These are phyloP conservation scores for Choiromyces venosus DNA, from an alignment of 495 filamentous ascomycete species.

Conservation along the genomic window DNA sequence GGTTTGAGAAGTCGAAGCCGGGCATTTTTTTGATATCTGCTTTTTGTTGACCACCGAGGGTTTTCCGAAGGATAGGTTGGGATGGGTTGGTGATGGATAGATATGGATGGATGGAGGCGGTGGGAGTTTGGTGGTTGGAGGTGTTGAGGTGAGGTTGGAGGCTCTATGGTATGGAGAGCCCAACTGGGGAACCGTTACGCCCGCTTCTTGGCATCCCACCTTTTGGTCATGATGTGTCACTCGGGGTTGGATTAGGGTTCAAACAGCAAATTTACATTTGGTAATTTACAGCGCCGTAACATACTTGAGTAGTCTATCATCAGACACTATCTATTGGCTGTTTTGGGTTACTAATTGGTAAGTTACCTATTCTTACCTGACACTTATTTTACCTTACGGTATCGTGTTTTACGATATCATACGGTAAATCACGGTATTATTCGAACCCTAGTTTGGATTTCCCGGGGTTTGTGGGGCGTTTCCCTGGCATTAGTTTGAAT, in stretches of 20 bases:
- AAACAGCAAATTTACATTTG: too few species aligned
- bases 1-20: constrained; percentile 99
- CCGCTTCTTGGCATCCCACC: background rate
- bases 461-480: background rate
- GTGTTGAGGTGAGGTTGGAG: background rate
- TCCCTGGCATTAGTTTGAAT: background rate
- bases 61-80: background rate
- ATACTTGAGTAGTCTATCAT: too few species aligned
- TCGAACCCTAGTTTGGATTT: too few species aligned
- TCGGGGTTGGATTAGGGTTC: background rate
- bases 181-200: background rate
- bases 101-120: background rate
- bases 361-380: too few species aligned
- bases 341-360: too few species aligned
- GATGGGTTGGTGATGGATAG: background rate
- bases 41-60: background rate
- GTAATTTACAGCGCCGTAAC: too few species aligned
- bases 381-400: too few species aligned
- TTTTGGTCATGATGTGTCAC: background rate
- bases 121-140: background rate
- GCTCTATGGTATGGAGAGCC: background rate
- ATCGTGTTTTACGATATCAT: too few species aligned
- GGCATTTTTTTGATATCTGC: constrained; percentile 56
- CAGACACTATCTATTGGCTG: too few species aligned
- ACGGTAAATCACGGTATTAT: too few species aligned